Base-by-base conservation (phyloP, 1,284 basidiomycete species). In the Cryptococcus floricola region DNA sequence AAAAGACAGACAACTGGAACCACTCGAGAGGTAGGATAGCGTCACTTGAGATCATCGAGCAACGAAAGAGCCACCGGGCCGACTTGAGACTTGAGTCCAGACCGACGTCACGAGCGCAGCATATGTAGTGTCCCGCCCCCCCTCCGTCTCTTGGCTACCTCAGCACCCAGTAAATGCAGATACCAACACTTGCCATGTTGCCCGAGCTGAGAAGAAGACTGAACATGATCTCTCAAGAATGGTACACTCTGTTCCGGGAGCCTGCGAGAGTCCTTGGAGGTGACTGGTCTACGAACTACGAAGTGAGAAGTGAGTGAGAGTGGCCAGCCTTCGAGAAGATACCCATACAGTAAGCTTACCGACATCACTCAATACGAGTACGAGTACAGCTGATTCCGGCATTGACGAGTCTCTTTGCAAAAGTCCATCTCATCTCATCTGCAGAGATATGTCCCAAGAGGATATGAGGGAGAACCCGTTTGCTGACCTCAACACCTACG, bases 211-310 rank as follows among this genome's bases (percentile, higher is more conserved):
- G 88, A 14, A 77, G 78, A 13, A 79, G 83, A 4, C 73, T 90
- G 12, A 86, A 87, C 13, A 80, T 90, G 66, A 73, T 77, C 14
- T 69, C 69, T 9, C 76, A 77, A 58, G 76, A 77, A 77, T 59
- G 68, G 69, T 2, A 62, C 50, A 25, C 54, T 75, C 2, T 68
- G 67, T 38, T 75, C 68, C 5, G 75, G 87, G 0, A 86, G 85
- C 0, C 69, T 88, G 46, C 80, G 87, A 13, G 83, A 87, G 39
- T 87, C 87, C 55, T 67, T 88, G 81, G 87, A 73, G 41, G 67
- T 76, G 42, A 63, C 67, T 6, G 68, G 61, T n/a, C 48, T 52
- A 34, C 64, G 59, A n/a, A n/a, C n/a, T n/a, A n/a, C n/a, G n/a
- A n/a, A n/a, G n/a, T n/a, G n/a, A n/a, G n/a, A 41, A 63, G 65